These are phyloP conservation scores for Ambispora gerdemannii DNA, from an alignment of 192 early-diverging fungal genomes.

Conservation along the genomic window DNA sequence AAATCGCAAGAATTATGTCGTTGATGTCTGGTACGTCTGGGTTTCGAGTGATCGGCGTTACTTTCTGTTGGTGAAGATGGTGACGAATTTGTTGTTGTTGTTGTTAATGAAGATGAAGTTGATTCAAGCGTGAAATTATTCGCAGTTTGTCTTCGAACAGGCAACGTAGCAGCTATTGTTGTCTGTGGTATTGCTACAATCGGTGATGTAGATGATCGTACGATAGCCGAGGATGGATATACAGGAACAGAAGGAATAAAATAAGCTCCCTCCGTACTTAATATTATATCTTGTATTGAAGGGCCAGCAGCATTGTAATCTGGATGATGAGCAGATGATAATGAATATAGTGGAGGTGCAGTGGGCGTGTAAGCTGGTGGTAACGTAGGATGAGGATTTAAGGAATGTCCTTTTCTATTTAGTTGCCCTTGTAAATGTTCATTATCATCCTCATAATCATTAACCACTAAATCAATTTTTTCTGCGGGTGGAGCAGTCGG, in stretches of 20 bases:
- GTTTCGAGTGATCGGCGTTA: not conserved
- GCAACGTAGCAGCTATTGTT: not conserved
- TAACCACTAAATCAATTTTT: not conserved
- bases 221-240: not conserved
- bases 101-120: not conserved
- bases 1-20: not conserved
- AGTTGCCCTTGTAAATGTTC: not conserved
- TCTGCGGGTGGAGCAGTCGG: conserved; percentile 6
- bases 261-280: not conserved
- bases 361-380: conserved; percentile 26
- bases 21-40: not conserved
- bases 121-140: not conserved
- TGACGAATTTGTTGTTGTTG: not conserved
- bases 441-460: not conserved
- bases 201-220: not conserved
- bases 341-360: conserved; percentile 2
- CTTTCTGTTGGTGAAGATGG: not conserved
- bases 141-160: not conserved
- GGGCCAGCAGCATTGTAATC: not conserved
- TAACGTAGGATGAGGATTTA: not conserved
- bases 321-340: not conserved
- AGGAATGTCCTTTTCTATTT: not conserved
- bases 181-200: no score
- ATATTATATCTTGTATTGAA: not conserved
- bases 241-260: not conserved